Conservation (phyloP, 2,329 filamentous ascomycete species). For the Fusarium heterosporum region DNA sequence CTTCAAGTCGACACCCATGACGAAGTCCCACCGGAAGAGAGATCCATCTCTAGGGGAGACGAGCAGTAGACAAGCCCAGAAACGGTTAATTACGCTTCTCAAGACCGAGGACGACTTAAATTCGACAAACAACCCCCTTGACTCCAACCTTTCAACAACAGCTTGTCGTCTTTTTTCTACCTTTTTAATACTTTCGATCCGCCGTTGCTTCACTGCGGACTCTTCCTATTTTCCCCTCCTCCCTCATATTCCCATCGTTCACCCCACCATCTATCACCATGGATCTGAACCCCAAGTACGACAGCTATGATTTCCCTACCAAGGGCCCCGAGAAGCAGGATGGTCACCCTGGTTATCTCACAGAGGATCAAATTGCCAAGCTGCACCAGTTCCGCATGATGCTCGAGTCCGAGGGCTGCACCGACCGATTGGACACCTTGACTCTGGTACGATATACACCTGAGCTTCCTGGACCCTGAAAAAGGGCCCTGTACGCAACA, state of each 20-base stretch:
- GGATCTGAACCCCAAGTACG: constrained; percentile 86
- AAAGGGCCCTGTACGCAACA: constrained; percentile 20
- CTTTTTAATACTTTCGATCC: constrained; percentile 7
- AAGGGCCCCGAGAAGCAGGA: constrained; percentile 74
- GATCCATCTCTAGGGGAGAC: constrained; percentile 47
- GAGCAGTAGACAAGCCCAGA: constrained; percentile 32
- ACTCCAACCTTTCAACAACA: constrained; percentile 23
- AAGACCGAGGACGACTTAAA: constrained; percentile 35
- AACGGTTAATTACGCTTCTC: constrained; percentile 48
- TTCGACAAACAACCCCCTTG: constrained; percentile 37
- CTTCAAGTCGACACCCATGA: constrained; percentile 47
- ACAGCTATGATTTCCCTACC: constrained; percentile 93
- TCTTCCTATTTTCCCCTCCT: constrained; percentile 10
- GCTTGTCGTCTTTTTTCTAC: constrained; percentile 19
- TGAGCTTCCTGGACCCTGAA: constrained; percentile 18
- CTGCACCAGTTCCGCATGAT: constrained; percentile 85
- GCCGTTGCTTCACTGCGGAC: constrained; percentile 17
- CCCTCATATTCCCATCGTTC: constrained; percentile 17
- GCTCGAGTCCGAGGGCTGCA: constrained; percentile 87
- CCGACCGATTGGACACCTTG: constrained; percentile 88
- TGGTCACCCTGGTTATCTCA: constrained; percentile 91
- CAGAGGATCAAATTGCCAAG: constrained; percentile 86
- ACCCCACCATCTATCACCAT: constrained; percentile 54
- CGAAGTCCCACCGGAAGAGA: constrained; percentile 45
- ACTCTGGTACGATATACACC: constrained; percentile 74